Evolutionary conservation across 2,329 filamentous ascomycete genomes (phyloP).

Genomic region (Neonectria hederae): DNA sequence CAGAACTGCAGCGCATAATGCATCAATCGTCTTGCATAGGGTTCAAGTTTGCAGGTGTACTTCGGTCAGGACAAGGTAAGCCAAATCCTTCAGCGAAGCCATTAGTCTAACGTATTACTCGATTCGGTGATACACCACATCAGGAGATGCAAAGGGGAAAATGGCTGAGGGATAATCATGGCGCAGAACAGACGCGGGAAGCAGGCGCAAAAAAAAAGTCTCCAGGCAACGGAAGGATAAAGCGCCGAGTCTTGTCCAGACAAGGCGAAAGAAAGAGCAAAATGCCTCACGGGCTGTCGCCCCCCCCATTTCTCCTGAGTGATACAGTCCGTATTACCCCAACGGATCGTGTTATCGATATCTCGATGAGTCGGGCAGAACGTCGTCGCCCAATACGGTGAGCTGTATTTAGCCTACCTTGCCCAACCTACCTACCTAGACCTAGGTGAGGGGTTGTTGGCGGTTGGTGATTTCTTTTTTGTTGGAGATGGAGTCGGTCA

Average conservation of each 20-base stretch:
- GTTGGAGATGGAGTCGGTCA: constrained; percentile 18
- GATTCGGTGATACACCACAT: constrained; percentile 19
- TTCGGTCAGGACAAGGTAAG: constrained; percentile 3
- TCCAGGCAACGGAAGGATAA: constrained; percentile 1
- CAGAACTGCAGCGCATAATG: constrained; percentile 1
- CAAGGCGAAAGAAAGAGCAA: constrained; percentile 24
- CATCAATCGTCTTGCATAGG: neutral
- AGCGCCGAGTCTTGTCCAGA: constrained; percentile 23
- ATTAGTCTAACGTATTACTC: constrained; percentile 24
- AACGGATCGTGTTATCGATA: constrained; percentile 38
- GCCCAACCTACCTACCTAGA: neutral
- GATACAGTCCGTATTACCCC: constrained; percentile 29
- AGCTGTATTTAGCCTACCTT: constrained; percentile 27
- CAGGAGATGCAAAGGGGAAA: constrained; percentile 6
- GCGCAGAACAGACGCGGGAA: constrained; percentile 4
- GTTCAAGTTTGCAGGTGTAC: neutral
- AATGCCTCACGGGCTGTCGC: constrained; percentile 38
- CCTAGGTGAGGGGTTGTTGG: constrained; percentile 23
- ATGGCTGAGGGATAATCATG: constrained; percentile 24
- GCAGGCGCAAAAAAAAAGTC: neutral
- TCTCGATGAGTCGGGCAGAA: constrained; percentile 30
- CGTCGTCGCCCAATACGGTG: constrained; percentile 37
- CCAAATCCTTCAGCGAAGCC: constrained; percentile 9
- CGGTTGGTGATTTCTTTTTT: constrained; percentile 7
- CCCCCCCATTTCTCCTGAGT: constrained; percentile 29